Conservation (phyloP, 2,329 filamentous ascomycete species). For the Botrytis galanthina region DNA sequence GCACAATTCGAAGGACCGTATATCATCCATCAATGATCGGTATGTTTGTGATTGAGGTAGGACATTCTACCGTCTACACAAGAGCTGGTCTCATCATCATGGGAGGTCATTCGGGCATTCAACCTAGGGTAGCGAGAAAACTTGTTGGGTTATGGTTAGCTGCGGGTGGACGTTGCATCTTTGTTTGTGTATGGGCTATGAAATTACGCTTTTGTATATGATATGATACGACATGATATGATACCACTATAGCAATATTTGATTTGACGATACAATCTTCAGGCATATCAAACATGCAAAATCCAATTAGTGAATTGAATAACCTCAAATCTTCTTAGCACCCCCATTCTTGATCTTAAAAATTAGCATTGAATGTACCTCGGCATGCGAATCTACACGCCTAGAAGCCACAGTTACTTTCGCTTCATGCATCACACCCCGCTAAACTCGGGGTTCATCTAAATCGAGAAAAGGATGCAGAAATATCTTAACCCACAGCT, state of each 20-base stretch:
- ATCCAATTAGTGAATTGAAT: not conserved
- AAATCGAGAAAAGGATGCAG: not conserved
- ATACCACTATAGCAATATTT: constrained; percentile 9
- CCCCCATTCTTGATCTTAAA: not conserved
- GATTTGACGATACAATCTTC: not conserved
- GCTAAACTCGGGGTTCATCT: not conserved
- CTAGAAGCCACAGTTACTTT: not conserved
- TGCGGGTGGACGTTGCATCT: not conserved
- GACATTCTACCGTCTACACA: not conserved
- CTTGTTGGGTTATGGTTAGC: too few relatives aligned
- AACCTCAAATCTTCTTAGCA: not conserved
- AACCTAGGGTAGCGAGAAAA: not conserved
- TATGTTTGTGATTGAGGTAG: not conserved
- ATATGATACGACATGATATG: not conserved
- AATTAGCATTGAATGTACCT: not conserved
- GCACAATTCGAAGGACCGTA: not conserved
- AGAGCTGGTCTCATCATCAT: not conserved
- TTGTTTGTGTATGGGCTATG: not conserved
- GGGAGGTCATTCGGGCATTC: not conserved
- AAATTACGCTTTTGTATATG: not conserved
- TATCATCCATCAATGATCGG: constrained; percentile 16
- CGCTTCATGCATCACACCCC: not conserved
- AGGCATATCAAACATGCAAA: not conserved
- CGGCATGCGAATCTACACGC: not conserved
- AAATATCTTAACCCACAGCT: not conserved